Base-by-base conservation (phyloP, 371 early-diverging fungal genomes). In the Rhizopus sp. region DNA sequence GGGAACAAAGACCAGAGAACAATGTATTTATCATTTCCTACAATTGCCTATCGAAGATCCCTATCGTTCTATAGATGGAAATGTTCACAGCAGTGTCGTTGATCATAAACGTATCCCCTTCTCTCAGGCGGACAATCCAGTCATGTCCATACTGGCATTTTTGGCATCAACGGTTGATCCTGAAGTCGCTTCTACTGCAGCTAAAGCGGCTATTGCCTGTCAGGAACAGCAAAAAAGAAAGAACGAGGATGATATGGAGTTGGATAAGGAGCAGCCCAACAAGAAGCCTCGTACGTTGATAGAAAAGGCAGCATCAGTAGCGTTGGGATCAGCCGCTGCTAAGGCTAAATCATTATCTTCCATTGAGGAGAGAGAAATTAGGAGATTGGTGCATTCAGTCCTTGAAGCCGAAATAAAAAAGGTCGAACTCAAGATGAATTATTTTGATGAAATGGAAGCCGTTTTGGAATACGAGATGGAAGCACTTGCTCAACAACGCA, bases 11-110 rank as follows among this genome's bases (percentile, higher is more conserved):
- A 86, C 92, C 10, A 84, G 92, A 42, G 96, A 97, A 52, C 91
- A 97, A 68, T 99, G 99, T 64, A 87, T 99, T 23, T 78, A 91
- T 50, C 89, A 95, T 45, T 99, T 99, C 68, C 75, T 99, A 45
- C 90, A 94, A 72, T 75, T 99, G 66, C 99, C 99, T 2, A 96
- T 99, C 48, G 93, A 93, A 60, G 98, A 99, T 52, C 89, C 92
- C 6, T 94, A 91, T 65, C 64, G 72, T 10, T 50, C 66, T 2
- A 51, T 52, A 5, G 62, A 60, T 12, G 56, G 63, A 0, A 10
- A 38, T 35, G 23, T 10, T 6, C 42, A 51, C 13, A 40, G 60
- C 41, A 38, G 69, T 40, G 60, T 72, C 3, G 55, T 70, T 6
- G 76, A 82, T 46, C 91, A 83, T 70, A 80, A 90, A 40, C 78